phyloP scores from a whole-genome alignment of 202 grass and related monocot genomes.

The Schoenoplectus tabernaemontani region DNA sequence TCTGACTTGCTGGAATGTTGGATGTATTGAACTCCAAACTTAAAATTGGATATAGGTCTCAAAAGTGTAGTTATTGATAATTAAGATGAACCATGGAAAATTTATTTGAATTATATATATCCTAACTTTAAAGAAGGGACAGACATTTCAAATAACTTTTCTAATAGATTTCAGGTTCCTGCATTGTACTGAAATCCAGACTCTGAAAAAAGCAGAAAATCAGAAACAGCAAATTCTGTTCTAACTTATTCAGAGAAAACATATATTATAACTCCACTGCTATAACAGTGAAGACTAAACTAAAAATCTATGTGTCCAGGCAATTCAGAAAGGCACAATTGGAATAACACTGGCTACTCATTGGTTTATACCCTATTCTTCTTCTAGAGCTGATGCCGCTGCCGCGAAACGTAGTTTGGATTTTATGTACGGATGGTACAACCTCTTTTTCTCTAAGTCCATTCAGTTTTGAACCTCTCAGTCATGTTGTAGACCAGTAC shows the following conservation, averaged over 20 bases:
- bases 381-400: conserved; percentile 10
- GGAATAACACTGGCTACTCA: conserved; percentile 39
- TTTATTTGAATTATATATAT: too few species aligned
- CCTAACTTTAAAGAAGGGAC: too few species aligned
- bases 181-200: too few species aligned
- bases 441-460: not conserved
- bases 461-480: not conserved
- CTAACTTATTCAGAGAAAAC: too few species aligned
- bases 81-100: not conserved
- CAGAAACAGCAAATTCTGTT: too few species aligned
- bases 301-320: not conserved
- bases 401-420: conserved; percentile 34
- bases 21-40: not conserved
- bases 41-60: not conserved
- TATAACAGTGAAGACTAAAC: not conserved
- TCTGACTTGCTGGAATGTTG: not conserved
- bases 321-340: conserved; percentile 31
- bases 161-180: too few species aligned
- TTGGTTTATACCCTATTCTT: conserved; percentile 37
- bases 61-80: not conserved
- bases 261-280: not conserved
- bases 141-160: too few species aligned
- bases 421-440: conserved; percentile 51
- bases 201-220: too few species aligned
- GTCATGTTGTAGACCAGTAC: not conserved